Conservation (phyloP, 208 protist genomes). For the Trypanosoma vivax region DNA sequence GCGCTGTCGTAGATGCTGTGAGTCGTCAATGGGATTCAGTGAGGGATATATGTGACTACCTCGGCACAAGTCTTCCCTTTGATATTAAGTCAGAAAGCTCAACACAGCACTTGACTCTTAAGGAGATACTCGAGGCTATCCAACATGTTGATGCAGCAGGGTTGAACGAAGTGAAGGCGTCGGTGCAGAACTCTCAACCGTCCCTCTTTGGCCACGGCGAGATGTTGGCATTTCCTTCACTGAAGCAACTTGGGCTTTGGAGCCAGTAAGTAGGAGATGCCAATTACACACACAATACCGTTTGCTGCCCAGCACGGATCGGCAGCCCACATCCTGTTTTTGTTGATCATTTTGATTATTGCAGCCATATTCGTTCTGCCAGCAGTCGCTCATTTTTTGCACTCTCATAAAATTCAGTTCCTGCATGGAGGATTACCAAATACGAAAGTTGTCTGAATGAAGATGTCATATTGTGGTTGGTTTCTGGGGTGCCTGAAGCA, state of each 20-base stretch:
- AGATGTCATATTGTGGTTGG: too few species aligned
- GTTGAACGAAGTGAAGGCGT: constrained; percentile 59
- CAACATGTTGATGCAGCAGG: constrained; percentile 43
- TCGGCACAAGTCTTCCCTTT: constrained; percentile 66
- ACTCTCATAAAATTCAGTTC: too few species aligned
- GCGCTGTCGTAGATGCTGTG: constrained; percentile 45
- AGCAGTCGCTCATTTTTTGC: too few species aligned
- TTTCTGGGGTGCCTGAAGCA: too few species aligned
- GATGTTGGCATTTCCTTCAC: constrained; percentile 72
- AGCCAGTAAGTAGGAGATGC: too few species aligned
- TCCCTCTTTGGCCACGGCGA: constrained; percentile 79
- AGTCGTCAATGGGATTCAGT: constrained; percentile 58
- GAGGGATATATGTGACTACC: constrained; percentile 84
- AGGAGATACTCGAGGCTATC: constrained; percentile 64
- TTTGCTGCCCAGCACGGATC: too few species aligned
- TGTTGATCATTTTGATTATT: too few species aligned
- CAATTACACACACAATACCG: too few species aligned
- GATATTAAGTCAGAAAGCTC: constrained; percentile 15
- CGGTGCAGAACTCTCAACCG: constrained; percentile 53
- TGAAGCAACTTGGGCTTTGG: constrained; percentile 80
- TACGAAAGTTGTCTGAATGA: too few species aligned
- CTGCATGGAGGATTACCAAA: too few species aligned
- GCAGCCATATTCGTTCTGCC: too few species aligned
- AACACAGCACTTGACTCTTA: constrained; percentile 29
- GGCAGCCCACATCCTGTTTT: too few species aligned